Base-by-base conservation (phyloP, 2,329 filamentous ascomycete species). In the Cladophialophora chaetospira region DNA sequence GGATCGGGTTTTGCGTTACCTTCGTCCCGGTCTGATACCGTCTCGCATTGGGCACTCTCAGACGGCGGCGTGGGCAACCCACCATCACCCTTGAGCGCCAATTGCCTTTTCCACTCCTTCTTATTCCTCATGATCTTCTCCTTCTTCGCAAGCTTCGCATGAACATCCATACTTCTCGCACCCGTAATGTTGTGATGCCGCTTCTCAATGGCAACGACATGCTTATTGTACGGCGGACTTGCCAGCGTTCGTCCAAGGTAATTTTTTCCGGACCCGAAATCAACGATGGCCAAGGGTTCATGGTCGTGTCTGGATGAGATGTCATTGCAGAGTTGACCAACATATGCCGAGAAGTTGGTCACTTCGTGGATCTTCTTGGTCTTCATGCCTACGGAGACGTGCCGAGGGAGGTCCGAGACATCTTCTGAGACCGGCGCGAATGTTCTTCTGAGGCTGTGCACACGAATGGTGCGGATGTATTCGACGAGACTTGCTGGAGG, bases 291-390 rank as follows among this genome's bases (percentile, higher is more conserved):
- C 58, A 97, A 86, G 5, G 67, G 65, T 53, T 71, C 69, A 11
- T 79, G 73, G 9, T 57, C 43, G 4, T 47, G 52, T 45, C 78
- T 73, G 33, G 35, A 40, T 0, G 78, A 76, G 38, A 87, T 81
- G 1, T 82, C 75, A 1, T 76, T 69, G 2, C 82, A 79, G 21
- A 96, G 80, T 25, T 82, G 79, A 52, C 90, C 82, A 50, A 97
- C 83, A 67, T 93, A 97, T 61, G 83, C 82, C n/a, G 93, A 88
- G 68, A 97, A 97, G 68, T 94, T 86, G 58, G 86, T 83, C 28
- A 97, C 94, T 75, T 99, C 94, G 68, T 99, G 94, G 1, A 90
- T 81, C 73, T 99, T 99, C 72, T 99, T 99, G 15, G 88, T 84
- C 61, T 91, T 96, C 94, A 99, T 99, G 3, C 94, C 94, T 11